Evolutionary conservation across 768 basidiomycete genomes (phyloP), one percentile per base, ranked within the genome.

Genomic region (Butyriboletus loyo): DNA sequence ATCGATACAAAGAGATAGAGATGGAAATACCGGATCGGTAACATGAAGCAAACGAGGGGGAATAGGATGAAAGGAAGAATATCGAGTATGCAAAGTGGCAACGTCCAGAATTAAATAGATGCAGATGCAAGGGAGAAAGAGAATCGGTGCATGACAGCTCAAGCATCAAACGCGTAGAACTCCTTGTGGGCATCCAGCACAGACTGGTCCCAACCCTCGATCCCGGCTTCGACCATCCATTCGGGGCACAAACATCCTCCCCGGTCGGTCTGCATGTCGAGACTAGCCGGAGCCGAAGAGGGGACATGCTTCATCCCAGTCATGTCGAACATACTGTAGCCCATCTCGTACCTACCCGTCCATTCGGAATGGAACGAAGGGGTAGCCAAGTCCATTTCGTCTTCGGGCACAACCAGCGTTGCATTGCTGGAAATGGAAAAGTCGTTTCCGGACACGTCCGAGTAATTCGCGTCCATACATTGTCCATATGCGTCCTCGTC

Each of bases 161-260:
- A 46, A 13, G 22, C 32, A 5, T 38, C 13, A 25, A 43, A 15
- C 21, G 7, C 14, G 31, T 45, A 46, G 17, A 41, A 46, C 2
- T 35, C 52, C 25, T 28, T 43, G 47, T 37, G 36, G 4, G 41
- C 2, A 4, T 53, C 49, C 27, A 60, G 15, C n/a, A 36, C 21
- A 15, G 46, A 44, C 13, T 31, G 44, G n/a, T 61, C 35, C 60
- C 59, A 60, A 5, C 50, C 50, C 3, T 56, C 59, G 28, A 53
- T 17, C 4, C 59, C 54, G 9, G 39, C 37, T 24, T 60, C 50
- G 17, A 35, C n/a, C 54, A 56, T 53, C 59, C 59, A 57, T 19
- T 57, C 51, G n/a, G 59, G 54, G 19, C 51, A 56, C n/a, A 60
- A 41, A 31, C 50, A 50, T 27, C 38, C 59, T 1, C 24, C 49